Percentiles rank a stretch among this genome's conserved stretches.
These are phyloP conservation scores for Colletotrichum filicis DNA, from an alignment of 2,329 filamentous ascomycete species.

Conservation along the genomic window DNA sequence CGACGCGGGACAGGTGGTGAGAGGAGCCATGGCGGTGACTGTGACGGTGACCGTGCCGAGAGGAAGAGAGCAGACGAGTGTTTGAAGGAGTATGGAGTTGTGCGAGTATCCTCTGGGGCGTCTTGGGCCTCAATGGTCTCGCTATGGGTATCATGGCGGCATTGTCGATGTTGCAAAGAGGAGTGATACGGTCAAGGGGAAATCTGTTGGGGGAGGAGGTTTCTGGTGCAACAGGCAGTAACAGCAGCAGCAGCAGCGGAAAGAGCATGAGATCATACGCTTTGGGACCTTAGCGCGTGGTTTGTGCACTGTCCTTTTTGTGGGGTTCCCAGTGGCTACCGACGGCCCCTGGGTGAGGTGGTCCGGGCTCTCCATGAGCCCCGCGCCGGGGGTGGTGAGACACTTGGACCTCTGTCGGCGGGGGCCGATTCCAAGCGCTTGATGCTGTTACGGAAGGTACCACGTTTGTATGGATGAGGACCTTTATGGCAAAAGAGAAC, in stretches of 20 bases:
- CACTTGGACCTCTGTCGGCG: neutral
- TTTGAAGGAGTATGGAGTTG: slow-evolving; percentile 13
- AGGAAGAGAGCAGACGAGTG: slow-evolving; percentile 29
- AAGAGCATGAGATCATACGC: slow-evolving; percentile 30
- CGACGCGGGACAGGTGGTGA: slow-evolving; percentile 35
- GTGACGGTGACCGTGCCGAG: slow-evolving; percentile 37
- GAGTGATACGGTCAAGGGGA: slow-evolving; percentile 10
- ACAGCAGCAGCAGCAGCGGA: neutral
- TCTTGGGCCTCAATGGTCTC: slow-evolving; percentile 52
- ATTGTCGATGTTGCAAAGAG: slow-evolving; percentile 43
- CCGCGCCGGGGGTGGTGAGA: slow-evolving; percentile 10
- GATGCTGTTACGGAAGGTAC: neutral
- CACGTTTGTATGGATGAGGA: neutral
- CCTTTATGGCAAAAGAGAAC: too few relatives aligned
- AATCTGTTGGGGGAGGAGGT: neutral
- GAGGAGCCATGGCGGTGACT: slow-evolving; percentile 18
- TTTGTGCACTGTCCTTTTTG: slow-evolving; percentile 16
- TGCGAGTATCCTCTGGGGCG: slow-evolving; percentile 34
- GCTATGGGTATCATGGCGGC: slow-evolving; percentile 57
- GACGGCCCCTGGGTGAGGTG: neutral
- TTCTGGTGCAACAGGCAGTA: neutral
- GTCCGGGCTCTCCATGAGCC: slow-evolving; percentile 9
- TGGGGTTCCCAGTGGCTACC: neutral
- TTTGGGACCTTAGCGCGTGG: slow-evolving; percentile 2
- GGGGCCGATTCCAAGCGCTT: slow-evolving; percentile 25